Percentiles rank a stretch among this genome's conserved stretches.
phyloP scores from a whole-genome alignment of 257 asterid genomes.

The Rhazya stricta region DNA sequence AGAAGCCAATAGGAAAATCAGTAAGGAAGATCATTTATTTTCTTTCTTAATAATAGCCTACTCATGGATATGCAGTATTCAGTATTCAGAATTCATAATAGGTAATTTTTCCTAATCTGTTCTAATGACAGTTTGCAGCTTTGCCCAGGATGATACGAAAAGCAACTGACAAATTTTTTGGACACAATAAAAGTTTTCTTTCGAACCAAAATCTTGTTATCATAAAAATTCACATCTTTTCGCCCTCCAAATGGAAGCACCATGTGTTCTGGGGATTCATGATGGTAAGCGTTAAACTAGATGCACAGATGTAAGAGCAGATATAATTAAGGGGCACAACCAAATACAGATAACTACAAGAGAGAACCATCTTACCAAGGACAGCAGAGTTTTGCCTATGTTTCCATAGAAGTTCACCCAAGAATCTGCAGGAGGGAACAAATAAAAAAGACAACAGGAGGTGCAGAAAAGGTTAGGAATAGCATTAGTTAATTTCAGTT shows the following conservation, averaged over 20 bases:
- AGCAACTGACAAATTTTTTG: background rate
- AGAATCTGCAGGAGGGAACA: conserved; percentile 41
- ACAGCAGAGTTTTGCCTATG: conserved; percentile 85
- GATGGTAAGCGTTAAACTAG: background rate
- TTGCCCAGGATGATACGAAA: background rate
- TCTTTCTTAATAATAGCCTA: background rate
- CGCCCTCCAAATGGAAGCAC: background rate
- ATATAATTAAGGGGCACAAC: background rate
- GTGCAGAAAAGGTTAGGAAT: background rate
- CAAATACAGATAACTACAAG: background rate
- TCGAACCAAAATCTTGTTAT: background rate
- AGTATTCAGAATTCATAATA: too few relatives aligned
- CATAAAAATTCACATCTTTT: background rate
- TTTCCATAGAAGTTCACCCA: conserved; percentile 89
- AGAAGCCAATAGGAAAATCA: background rate
- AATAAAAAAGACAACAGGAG: background rate
- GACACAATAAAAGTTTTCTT: background rate
- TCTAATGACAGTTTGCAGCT: background rate
- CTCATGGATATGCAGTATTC: background rate
- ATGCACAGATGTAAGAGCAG: background rate
- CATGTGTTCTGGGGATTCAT: background rate
- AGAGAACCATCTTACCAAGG: conserved; percentile 50
- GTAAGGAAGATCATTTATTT: background rate
- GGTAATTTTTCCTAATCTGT: background rate
- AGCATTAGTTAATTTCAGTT: background rate